phyloP scores from a whole-genome alignment of 805 yeast genomes.

The Pichia exigua region DNA sequence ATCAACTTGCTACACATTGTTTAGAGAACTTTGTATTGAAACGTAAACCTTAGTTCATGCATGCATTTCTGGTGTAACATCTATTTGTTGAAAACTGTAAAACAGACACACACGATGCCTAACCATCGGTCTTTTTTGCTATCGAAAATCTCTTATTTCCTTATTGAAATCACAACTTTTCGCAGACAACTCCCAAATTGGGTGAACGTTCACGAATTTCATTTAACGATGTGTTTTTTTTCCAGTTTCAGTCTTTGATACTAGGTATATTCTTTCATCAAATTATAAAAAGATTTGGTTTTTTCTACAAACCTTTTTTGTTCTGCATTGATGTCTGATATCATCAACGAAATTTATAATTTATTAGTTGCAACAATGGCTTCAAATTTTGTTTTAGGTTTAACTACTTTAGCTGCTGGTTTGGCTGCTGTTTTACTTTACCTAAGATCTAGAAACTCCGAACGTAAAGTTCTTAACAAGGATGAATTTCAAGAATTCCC shows the following conservation, averaged over 20 bases:
- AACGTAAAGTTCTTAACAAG: conserved; percentile 50
- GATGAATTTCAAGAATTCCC: conserved; percentile 70
- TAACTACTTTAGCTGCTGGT: conserved; percentile 1
- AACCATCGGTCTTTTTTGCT: too few relatives aligned
- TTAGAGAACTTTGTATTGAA: too few relatives aligned
- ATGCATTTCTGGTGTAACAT: too few relatives aligned
- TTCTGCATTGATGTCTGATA: not conserved
- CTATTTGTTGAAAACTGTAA: too few relatives aligned
- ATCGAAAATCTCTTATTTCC: not conserved
- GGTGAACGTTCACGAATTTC: not conserved
- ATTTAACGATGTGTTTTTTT: not conserved
- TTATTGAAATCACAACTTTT: not conserved
- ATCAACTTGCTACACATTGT: too few relatives aligned
- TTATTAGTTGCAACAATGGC: not conserved
- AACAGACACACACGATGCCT: too few relatives aligned
- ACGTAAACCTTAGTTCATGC: too few relatives aligned
- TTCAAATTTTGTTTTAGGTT: not conserved
- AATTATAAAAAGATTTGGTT: not conserved
- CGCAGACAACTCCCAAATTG: not conserved
- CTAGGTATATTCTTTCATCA: not conserved
- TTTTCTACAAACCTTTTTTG: not conserved
- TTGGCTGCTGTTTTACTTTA: conserved; percentile 16
- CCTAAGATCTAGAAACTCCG: conserved; percentile 11
- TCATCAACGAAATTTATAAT: not conserved
- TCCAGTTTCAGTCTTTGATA: not conserved